Conservation (phyloP, 129 eudicot genomes). For the Flaveria ramosissima region DNA sequence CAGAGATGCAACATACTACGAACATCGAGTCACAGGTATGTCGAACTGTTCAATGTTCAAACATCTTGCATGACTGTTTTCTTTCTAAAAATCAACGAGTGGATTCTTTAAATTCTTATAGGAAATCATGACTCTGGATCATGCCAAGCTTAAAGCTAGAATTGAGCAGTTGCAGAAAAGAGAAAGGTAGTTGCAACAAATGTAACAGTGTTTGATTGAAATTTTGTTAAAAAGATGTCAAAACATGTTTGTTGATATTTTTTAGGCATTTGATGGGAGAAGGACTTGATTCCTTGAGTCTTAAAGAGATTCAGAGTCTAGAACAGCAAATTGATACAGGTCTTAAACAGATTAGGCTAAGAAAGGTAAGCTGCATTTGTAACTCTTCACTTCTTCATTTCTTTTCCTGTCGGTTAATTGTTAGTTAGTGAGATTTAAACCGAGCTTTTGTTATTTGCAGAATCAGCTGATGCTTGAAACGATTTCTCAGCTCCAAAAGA, state of each 20-base stretch:
- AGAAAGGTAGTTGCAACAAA: conserved; percentile 47
- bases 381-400: neutral
- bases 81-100: neutral
- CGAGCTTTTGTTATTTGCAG: conserved; percentile 47
- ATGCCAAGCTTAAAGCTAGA: conserved; percentile 78
- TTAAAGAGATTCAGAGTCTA: conserved; percentile 72
- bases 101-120: conserved; percentile 22
- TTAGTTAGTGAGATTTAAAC: neutral
- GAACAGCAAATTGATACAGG: conserved; percentile 85
- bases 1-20: conserved; percentile 52
- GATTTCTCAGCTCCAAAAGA: conserved; percentile 73
- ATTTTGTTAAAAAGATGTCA: neutral
- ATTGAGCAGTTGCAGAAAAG: conserved; percentile 72
- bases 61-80: neutral
- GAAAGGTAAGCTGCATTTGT: conserved; percentile 49
- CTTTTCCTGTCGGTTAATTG: too few species aligned
- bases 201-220: neutral
- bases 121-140: conserved; percentile 70
- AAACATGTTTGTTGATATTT: neutral
- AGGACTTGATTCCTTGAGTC: conserved; percentile 52
- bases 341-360: conserved; percentile 64
- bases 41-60: neutral
- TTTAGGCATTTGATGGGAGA: conserved; percentile 83
- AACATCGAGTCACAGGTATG: conserved; percentile 53
- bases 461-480: conserved; percentile 79